Evolutionary conservation across 768 basidiomycete genomes (phyloP).

Genomic region (Leucocoprinus leucothites): DNA sequence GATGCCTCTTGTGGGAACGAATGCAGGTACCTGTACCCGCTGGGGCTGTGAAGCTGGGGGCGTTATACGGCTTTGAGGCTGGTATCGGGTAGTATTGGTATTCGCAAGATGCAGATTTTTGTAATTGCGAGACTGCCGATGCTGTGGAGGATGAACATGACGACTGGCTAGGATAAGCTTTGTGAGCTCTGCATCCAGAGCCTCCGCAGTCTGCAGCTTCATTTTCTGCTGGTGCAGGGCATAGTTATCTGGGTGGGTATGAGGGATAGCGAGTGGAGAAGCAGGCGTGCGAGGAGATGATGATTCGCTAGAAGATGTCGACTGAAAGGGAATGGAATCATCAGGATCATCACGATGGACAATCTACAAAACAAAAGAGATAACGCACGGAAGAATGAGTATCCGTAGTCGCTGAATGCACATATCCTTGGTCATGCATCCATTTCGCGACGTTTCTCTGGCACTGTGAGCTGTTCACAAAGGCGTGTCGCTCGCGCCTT

Average conservation of each 20-base stretch:
- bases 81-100: background rate
- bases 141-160: background rate
- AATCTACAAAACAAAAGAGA: background rate
- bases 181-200: background rate
- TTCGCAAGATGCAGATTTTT: conserved; percentile 10
- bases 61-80: background rate
- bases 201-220: background rate
- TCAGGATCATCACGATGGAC: background rate
- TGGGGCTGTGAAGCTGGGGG: background rate
- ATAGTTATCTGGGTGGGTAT: conserved; percentile 8
- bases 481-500: conserved; percentile 49
- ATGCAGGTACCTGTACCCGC: background rate
- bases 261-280: conserved; percentile 9
- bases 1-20: background rate
- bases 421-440: background rate
- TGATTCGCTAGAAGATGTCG: conserved; percentile 8
- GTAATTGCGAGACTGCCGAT: conserved; percentile 7
- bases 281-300: conserved; percentile 10
- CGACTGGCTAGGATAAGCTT: background rate
- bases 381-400: background rate
- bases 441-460: conserved; percentile 2
- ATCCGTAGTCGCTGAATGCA: background rate
- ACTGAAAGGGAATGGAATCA: conserved; percentile 1
- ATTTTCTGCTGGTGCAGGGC: background rate
- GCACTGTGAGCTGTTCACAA: conserved; percentile 40